Conservation (phyloP, 306 rosid species). For the Argentina anserina region DNA sequence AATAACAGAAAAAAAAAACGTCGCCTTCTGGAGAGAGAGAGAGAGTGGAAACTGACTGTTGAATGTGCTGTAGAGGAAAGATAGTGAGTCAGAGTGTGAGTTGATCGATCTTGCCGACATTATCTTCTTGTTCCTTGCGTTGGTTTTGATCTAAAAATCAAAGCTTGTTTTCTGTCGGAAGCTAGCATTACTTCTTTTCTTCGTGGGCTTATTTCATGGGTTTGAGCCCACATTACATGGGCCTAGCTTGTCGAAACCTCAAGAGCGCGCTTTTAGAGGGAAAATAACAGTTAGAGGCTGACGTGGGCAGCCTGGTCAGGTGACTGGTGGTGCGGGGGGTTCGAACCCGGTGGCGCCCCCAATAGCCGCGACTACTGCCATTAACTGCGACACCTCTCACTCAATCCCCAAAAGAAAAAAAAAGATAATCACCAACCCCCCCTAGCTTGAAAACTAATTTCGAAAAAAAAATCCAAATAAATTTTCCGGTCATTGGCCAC, state of each 20-base stretch:
- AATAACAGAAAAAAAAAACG: slow-evolving; percentile 2
- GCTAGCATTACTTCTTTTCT: too few relatives aligned
- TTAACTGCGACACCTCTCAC: background rate
- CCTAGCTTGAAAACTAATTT: background rate
- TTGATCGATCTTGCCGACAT: background rate
- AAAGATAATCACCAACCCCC: background rate
- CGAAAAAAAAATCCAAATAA: background rate
- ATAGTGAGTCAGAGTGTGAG: background rate
- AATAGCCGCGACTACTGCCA: background rate
- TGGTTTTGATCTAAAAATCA: background rate
- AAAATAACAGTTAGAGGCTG: background rate
- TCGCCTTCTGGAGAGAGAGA: background rate
- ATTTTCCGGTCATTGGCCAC: background rate
- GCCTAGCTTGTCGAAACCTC: too few relatives aligned
- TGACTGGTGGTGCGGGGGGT: background rate
- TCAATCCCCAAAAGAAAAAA: background rate
- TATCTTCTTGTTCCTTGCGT: background rate
- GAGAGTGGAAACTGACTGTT: background rate
- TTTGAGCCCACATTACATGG: too few relatives aligned
- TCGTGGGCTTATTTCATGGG: too few relatives aligned
- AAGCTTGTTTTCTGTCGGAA: background rate
- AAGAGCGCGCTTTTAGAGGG: background rate
- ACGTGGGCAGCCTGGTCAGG: background rate
- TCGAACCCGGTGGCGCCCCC: background rate
- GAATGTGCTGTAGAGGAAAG: background rate